Base-by-base conservation (phyloP, 2,329 filamentous ascomycete species). In the Paramyrothecium sp. region DNA sequence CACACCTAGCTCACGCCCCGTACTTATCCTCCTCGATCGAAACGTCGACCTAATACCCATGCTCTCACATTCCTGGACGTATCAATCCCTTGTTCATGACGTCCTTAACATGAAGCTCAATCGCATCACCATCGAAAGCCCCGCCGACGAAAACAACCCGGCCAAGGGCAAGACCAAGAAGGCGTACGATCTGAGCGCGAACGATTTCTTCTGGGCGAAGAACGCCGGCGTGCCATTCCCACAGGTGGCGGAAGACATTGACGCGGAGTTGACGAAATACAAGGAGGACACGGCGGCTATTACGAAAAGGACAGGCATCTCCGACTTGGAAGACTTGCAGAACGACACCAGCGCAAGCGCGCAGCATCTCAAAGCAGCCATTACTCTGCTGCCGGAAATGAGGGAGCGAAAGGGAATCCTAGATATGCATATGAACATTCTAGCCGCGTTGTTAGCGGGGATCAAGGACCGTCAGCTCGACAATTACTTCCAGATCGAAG, bases 361-460 rank as follows among this genome's bases (percentile, higher is more conserved):
- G 17, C 91, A 96, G 67, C 95, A 99, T 72, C 83, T 99, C 50
- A 99, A 98, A 75, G 92, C 93, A 3, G 96, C 94, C 13, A 97
- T 99, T 66, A 96, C 94, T 0, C 79, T 97, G 21, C 80, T 99
- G 16, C 96, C 95, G 0, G 94, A 98, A 72, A 81, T 99, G 63
- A 84, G 92, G 61, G 95, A 98, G 73, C 88, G 95, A 58, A 99
- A 99, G 72, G 88, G 89, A n/a, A 84, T 89, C 20, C 83, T 99
- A 5, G 95, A 97, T 70, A 98, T 97, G 90, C 95, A 99, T 73
- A 99, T 99, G 95, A 97, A 96, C 71, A 97, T 98, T 58, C 82
- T 96, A 3, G 94, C 93, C 2, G 91, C 91, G 1, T 72, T 88
- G 3, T 69, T 88, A 46, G 81, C 78, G 0, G 93, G 92, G 1